Percentiles rank a stretch among this genome's conserved stretches.
Conservation (phyloP, 192 early-diverging fungal genomes). For the Podila epigama region DNA sequence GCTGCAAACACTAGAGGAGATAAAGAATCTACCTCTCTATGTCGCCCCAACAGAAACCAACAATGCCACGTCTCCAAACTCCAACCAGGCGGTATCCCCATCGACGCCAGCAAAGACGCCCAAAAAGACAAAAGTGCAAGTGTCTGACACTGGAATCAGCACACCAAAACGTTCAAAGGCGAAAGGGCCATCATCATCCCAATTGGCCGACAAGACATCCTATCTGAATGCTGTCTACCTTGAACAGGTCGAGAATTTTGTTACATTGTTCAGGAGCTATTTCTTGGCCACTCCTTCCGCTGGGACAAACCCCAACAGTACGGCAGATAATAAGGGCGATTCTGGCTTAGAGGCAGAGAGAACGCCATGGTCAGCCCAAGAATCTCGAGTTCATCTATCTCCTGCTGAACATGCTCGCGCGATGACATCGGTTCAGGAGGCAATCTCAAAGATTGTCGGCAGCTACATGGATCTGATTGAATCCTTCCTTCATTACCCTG, state of each 20-base stretch:
- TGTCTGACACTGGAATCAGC: neutral
- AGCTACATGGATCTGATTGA: constrained; percentile 55
- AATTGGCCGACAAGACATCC: constrained; percentile 16
- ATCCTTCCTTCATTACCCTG: constrained; percentile 57
- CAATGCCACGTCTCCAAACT: constrained; percentile 10
- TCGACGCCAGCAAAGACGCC: constrained; percentile 10
- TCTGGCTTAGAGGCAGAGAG: neutral
- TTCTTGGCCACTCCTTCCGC: constrained; percentile 40
- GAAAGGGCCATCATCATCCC: neutral
- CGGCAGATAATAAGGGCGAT: constrained; percentile 4
- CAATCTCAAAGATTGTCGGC: constrained; percentile 47
- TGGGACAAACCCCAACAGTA: too few species aligned
- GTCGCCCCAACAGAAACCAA: constrained; percentile 4
- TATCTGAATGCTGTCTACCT: constrained; percentile 54
- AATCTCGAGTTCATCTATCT: constrained; percentile 15
- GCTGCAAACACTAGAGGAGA: constrained; percentile 19
- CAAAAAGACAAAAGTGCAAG: constrained; percentile 1
- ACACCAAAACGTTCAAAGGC: constrained; percentile 1
- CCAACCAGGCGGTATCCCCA: constrained; percentile 5
- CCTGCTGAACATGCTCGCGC: constrained; percentile 40
- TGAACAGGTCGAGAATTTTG: constrained; percentile 56
- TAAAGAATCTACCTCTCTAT: constrained; percentile 18
- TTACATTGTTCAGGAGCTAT: constrained; percentile 52
- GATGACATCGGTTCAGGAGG: constrained; percentile 35
- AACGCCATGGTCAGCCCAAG: constrained; percentile 33